These are phyloP conservation scores for Carex myosuroides DNA, from an alignment of 176 grass and related monocot species.

Conservation along the genomic window DNA sequence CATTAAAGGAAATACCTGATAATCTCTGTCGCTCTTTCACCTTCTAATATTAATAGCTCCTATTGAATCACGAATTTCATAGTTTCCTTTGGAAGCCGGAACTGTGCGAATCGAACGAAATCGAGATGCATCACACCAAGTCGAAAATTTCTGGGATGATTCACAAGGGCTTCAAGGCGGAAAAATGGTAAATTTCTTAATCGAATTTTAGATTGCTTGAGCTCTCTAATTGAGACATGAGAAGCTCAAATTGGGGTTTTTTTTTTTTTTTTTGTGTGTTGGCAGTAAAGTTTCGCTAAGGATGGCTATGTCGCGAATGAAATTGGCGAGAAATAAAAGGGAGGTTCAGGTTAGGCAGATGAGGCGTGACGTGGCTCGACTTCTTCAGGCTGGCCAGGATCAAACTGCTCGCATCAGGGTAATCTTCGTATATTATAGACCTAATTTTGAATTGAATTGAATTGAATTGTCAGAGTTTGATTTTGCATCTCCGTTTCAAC, in stretches of 20 bases:
- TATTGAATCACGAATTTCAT: background rate
- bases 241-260: background rate
- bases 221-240: background rate
- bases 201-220: background rate
- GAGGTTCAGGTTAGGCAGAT: constrained; percentile 54
- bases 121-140: constrained; percentile 41
- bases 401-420: constrained; percentile 86
- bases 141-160: constrained; percentile 74
- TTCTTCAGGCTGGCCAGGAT: constrained; percentile 74
- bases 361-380: constrained; percentile 65
- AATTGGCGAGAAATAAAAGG: constrained; percentile 83
- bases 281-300: constrained; percentile 77
- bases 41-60: background rate
- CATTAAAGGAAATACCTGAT: no score
- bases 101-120: background rate
- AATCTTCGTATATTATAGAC: background rate
- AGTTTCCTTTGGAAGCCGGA: background rate
- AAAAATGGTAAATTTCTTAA: constrained; percentile 61
- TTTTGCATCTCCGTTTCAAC: background rate
- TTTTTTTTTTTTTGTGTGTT: constrained; percentile 3
- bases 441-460: background rate
- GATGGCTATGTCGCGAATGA: constrained; percentile 83
- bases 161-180: constrained; percentile 80
- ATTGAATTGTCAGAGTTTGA: background rate
- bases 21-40: background rate